phyloP scores from a whole-genome alignment of 2,329 filamentous ascomycete species.

The Trichoderma gracile region DNA sequence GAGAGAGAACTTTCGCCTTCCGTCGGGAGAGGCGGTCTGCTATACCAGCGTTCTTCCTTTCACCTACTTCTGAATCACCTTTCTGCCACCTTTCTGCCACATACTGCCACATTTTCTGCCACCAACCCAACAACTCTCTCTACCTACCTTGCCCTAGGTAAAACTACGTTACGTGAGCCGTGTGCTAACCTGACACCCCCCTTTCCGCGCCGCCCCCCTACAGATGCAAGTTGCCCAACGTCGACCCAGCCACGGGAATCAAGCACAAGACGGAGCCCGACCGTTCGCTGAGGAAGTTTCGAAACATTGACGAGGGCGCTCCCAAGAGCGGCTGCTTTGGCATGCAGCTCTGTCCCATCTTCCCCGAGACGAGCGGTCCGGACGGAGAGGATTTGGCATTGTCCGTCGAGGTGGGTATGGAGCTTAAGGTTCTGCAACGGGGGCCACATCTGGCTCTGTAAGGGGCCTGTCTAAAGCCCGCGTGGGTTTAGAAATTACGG shows the following conservation, averaged over 20 bases:
- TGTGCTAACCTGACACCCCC: not conserved
- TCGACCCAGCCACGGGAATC: constrained; percentile 61
- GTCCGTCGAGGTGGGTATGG: constrained; percentile 58
- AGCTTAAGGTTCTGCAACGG: constrained; percentile 50
- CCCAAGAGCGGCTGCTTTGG: constrained; percentile 60
- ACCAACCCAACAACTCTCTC: not conserved
- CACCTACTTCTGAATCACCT: too few relatives aligned
- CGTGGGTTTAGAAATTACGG: too few relatives aligned
- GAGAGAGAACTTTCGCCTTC: too few relatives aligned
- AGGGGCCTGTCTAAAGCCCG: too few relatives aligned
- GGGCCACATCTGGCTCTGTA: constrained; percentile 47
- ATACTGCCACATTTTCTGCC: not conserved
- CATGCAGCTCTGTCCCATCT: constrained; percentile 65
- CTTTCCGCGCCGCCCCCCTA: not conserved
- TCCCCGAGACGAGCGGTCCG: constrained; percentile 36
- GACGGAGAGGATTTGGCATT: constrained; percentile 41
- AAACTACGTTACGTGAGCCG: not conserved
- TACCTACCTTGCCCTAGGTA: not conserved
- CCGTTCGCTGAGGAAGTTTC: constrained; percentile 56
- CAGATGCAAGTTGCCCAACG: constrained; percentile 70
- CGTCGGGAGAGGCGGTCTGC: too few relatives aligned
- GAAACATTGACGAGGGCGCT: constrained; percentile 62
- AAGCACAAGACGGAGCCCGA: constrained; percentile 59
- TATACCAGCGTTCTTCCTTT: too few relatives aligned
- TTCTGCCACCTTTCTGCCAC: too few relatives aligned